Conservation (phyloP, 1,284 basidiomycete genomes). For the Meripilus lineatus region DNA sequence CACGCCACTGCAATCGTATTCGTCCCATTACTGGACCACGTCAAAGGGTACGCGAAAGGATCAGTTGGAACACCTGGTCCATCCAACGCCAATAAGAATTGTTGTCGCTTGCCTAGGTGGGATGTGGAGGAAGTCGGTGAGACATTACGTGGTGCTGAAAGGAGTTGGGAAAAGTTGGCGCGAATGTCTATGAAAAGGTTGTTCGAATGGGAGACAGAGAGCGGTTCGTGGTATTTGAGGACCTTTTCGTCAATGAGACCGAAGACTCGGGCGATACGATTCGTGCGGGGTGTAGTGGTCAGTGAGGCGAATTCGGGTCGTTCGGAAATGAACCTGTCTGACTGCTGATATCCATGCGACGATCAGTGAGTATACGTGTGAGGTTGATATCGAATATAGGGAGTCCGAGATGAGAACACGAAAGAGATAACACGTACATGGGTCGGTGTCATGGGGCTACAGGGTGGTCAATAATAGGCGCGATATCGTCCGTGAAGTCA, state of each 20-base stretch:
- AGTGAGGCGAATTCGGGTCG: conserved; percentile 35
- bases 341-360: too few relatives aligned
- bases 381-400: too few relatives aligned
- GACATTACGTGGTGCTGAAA: conserved; percentile 25
- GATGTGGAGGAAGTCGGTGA: conserved; percentile 38
- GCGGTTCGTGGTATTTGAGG: conserved; percentile 32
- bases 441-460: background rate
- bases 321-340: conserved; percentile 43
- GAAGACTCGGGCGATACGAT: conserved; percentile 42
- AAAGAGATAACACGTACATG: conserved; percentile 10
- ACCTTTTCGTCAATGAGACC: conserved; percentile 42
- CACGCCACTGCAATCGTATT: conserved; percentile 47
- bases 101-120: conserved; percentile 37
- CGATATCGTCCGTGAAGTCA: conserved; percentile 15
- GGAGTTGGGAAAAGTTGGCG: conserved; percentile 35
- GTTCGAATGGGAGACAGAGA: conserved; percentile 22
- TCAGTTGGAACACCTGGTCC: conserved; percentile 44
- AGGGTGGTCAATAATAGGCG: conserved; percentile 14
- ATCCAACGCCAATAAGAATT: conserved; percentile 45
- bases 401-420: background rate
- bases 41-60: conserved; percentile 41
- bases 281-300: conserved; percentile 41
- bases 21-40: conserved; percentile 33
- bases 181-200: too few relatives aligned
- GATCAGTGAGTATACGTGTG: too few relatives aligned